Conservation (phyloP, 768 basidiomycete genomes). For the Suillus subaureus region DNA sequence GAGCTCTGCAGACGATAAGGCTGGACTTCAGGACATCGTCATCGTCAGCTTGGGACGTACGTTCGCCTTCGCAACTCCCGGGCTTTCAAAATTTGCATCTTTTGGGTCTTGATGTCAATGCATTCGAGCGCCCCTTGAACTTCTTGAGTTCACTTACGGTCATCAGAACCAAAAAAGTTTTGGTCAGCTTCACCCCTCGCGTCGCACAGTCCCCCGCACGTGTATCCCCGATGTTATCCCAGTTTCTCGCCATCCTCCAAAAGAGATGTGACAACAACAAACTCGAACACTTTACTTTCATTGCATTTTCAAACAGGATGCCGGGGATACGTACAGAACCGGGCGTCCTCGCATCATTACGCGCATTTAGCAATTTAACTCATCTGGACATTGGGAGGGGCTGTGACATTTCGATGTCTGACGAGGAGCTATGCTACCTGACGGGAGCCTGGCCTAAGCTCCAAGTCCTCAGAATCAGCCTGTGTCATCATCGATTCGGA, state of each 20-base stretch:
- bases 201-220: too few species aligned
- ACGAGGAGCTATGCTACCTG: conserved; percentile 17
- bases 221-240: not conserved
- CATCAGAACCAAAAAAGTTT: not conserved
- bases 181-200: not conserved
- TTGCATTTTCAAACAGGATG: too few species aligned
- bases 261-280: not conserved
- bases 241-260: not conserved
- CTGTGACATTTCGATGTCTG: conserved; percentile 16
- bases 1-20: not conserved
- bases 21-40: not conserved
- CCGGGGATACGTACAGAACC: accelerated
- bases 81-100: not conserved
- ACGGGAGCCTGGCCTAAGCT: conserved; percentile 25
- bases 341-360: not conserved
- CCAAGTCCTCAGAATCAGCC: conserved; percentile 20
- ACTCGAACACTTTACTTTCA: not conserved
- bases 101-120: not conserved
- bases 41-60: not conserved
- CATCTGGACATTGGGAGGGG: conserved; percentile 10
- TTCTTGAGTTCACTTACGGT: not conserved
- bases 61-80: too few species aligned
- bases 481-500: conserved; percentile 14
- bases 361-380: not conserved
- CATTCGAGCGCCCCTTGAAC: too few species aligned